Evolutionary conservation across 1,139 yeast species (phyloP), one percentile per base, ranked within the genome.

Genomic region (Yamadazyma sp.): DNA sequence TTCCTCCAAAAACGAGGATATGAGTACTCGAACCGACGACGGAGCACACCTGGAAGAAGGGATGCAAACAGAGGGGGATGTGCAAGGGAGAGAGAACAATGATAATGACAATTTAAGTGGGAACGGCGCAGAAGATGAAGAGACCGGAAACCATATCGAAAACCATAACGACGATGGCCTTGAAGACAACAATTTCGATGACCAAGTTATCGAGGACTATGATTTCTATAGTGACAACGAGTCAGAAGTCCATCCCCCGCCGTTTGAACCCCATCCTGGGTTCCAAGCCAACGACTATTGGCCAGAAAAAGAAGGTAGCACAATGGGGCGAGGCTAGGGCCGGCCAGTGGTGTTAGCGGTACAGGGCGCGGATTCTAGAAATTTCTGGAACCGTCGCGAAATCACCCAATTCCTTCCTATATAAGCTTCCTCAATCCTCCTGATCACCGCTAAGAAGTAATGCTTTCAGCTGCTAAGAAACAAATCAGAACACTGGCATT

Each of bases 181-280:
- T 27, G 17, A 7, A 7, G 29, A 12, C 7, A 9, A 18, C 10
- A 25, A 29, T 14, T 40, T 14, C 24, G 43, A 40, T 5, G 43
- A 40, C 27, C 37, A 40, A 26, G 37, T 37, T 8, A 37, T 40
- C 4, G 33, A 34, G 7, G 34, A 34, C 16, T 40, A 40, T 22
- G 36, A 40, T 12, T 25, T 37, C 14, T 33, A 36, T 22, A 20
- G 24, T 20, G 36, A 37, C 8, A n/a, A n/a, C 11, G 32, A 26
- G 26, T 10, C 14, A 2, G 31, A 6, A 15, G 11, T 14, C 8
- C 11, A 31, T 5, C 69, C 65, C 6, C 72, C 72, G 8, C 59
- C 64, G 2, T 66, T 66, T 46, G 56, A 55, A 33, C 61, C 66
- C 1, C 69, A 56, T 39, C 67, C 72, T 1, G 72, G 72, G 7